phyloP scores from a whole-genome alignment of 768 basidiomycete genomes.

The Clavulina sp. region DNA sequence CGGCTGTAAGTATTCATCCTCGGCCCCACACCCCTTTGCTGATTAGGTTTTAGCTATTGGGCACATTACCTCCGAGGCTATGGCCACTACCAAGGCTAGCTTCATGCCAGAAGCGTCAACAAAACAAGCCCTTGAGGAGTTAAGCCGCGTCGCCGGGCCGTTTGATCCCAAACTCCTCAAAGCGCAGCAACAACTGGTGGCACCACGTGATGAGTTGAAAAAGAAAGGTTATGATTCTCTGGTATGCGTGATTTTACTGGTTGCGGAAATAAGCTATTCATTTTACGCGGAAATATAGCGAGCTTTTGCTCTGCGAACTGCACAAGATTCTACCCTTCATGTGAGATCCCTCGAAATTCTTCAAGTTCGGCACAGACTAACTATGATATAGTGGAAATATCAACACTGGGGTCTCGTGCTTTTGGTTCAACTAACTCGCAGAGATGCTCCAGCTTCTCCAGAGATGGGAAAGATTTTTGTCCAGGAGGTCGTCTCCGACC shows the following conservation, averaged over 20 bases:
- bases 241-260: neutral
- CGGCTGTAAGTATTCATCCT: conserved; percentile 21
- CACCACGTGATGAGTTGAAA: neutral
- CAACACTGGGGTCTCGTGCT: conserved; percentile 52
- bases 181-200: neutral
- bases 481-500: conserved; percentile 47
- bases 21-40: neutral
- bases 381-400: conserved; percentile 55
- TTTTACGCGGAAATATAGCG: neutral
- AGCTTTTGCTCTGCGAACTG: conserved; percentile 20
- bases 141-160: neutral
- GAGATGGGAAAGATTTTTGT: conserved; percentile 46
- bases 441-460: conserved; percentile 38
- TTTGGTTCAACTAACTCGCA: conserved; percentile 40
- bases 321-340: conserved; percentile 46
- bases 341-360: conserved; percentile 25
- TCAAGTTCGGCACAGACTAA: neutral
- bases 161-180: conserved; percentile 10
- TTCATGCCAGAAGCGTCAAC: neutral
- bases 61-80: neutral
- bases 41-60: neutral
- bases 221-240: neutral
- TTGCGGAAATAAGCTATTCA: conserved; percentile 7
- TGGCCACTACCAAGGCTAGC: neutral
- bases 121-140: neutral